Evolutionary conservation across 148 eudicot species (phyloP).

Genomic region (Suaeda aralocaspica): DNA sequence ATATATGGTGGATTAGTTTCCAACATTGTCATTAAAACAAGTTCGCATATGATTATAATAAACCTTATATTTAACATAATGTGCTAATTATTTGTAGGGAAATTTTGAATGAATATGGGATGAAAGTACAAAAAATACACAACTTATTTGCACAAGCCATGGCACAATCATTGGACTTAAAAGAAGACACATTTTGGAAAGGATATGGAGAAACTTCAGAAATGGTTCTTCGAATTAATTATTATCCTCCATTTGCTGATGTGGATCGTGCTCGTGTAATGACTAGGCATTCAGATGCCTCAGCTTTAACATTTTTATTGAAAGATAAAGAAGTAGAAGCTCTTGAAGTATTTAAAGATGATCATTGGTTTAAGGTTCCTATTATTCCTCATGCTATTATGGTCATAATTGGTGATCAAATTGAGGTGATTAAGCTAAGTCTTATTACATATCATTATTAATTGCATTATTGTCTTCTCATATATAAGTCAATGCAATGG

Average conservation of each 20-base stretch:
- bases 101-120: constrained; percentile 23
- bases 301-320: constrained; percentile 22
- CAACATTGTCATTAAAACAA: no score
- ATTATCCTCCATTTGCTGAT: constrained; percentile 18
- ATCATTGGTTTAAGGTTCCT: constrained; percentile 48
- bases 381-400: constrained; percentile 41
- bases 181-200: constrained; percentile 32
- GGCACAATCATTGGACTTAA: constrained; percentile 31
- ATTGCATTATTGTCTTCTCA: no score
- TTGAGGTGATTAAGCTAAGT: constrained; percentile 33
- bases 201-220: constrained; percentile 29
- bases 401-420: constrained; percentile 45
- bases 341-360: constrained; percentile 45
- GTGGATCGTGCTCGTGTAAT: constrained; percentile 3
- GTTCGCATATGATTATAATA: no score
- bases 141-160: constrained; percentile 35
- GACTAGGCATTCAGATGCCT: constrained; percentile 20
- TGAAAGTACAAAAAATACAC: constrained; percentile 13
- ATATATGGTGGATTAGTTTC: no score
- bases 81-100: no score
- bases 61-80: no score
- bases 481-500: no score
- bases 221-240: constrained; percentile 19
- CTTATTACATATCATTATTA: no score
- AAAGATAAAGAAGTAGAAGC: constrained; percentile 48